phyloP scores from a whole-genome alignment of 257 asterid genomes.

The Nicotiana attenuata region DNA sequence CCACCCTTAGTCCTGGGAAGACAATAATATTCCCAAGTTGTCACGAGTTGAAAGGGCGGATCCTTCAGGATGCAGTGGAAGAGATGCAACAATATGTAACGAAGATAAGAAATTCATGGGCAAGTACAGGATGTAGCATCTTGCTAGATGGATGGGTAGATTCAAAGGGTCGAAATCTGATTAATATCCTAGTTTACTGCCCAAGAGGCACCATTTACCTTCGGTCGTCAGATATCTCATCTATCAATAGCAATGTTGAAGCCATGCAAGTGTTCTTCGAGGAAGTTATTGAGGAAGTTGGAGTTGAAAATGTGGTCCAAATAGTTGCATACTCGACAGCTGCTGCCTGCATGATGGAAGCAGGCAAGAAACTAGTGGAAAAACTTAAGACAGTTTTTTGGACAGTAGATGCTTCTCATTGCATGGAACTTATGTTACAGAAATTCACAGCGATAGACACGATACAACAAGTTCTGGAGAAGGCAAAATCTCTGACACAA shows the following conservation, averaged over 20 bases:
- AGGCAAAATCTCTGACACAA: slow-evolving; percentile 38
- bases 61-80: slow-evolving; percentile 29
- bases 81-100: slow-evolving; percentile 31
- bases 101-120: slow-evolving; percentile 38
- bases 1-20: slow-evolving; percentile 14
- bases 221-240: slow-evolving; percentile 35
- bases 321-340: slow-evolving; percentile 43
- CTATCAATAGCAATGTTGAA: slow-evolving; percentile 15
- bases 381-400: slow-evolving; percentile 39
- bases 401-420: slow-evolving; percentile 51
- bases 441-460: slow-evolving; percentile 22
- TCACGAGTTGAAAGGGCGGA: slow-evolving; percentile 53
- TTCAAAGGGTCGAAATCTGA: slow-evolving; percentile 24
- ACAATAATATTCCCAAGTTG: slow-evolving; percentile 29
- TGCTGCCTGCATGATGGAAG: slow-evolving; percentile 41
- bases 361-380: slow-evolving; percentile 36
- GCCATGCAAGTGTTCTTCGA: slow-evolving; percentile 27
- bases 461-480: slow-evolving; percentile 28
- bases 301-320: slow-evolving; percentile 47
- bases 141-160: slow-evolving; percentile 59
- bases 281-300: slow-evolving; percentile 35
- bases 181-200: slow-evolving; percentile 42
- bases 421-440: slow-evolving; percentile 59
- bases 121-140: slow-evolving; percentile 49
- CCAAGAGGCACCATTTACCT: slow-evolving; percentile 52